These are phyloP conservation scores for Paramecium caudatum DNA, from an alignment of 73 alveolate species.

Conservation along the genomic window DNA sequence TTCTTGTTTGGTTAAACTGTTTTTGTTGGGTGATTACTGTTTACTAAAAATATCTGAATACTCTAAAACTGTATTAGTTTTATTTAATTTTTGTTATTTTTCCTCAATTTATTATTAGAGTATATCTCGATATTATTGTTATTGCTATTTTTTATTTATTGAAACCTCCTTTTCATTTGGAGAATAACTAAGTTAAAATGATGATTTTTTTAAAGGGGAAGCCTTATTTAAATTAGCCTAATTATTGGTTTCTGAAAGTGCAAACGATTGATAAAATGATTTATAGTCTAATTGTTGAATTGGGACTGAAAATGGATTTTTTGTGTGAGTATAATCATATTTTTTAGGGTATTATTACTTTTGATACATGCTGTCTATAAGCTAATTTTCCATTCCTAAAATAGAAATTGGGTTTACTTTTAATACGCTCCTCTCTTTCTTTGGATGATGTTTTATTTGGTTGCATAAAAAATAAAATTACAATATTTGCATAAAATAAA, in stretches of 20 bases:
- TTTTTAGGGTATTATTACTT: constrained; percentile 4
- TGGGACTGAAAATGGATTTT: background rate
- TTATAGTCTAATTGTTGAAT: constrained; percentile 1
- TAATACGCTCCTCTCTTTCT: constrained; percentile 20
- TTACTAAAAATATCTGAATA: background rate
- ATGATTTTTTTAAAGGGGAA: background rate
- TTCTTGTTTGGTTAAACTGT: background rate
- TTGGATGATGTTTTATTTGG: no score
- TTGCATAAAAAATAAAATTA: no score
- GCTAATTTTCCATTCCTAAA: constrained; percentile 33
- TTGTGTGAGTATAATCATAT: constrained; percentile 4
- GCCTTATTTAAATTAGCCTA: background rate
- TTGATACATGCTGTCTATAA: background rate
- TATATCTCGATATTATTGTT: constrained; percentile 1
- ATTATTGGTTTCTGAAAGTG: background rate
- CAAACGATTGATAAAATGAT: background rate
- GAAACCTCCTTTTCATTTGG: background rate
- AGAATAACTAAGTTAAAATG: background rate
- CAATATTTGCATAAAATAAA: constrained; percentile 11
- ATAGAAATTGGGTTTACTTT: background rate
- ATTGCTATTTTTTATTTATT: background rate
- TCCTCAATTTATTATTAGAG: constrained; percentile 25
- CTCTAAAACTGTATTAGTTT: background rate
- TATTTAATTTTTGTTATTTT: background rate
- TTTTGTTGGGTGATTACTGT: background rate